Conservation (phyloP, 164 flowering plant species). For the Nelumbo lutea region DNA sequence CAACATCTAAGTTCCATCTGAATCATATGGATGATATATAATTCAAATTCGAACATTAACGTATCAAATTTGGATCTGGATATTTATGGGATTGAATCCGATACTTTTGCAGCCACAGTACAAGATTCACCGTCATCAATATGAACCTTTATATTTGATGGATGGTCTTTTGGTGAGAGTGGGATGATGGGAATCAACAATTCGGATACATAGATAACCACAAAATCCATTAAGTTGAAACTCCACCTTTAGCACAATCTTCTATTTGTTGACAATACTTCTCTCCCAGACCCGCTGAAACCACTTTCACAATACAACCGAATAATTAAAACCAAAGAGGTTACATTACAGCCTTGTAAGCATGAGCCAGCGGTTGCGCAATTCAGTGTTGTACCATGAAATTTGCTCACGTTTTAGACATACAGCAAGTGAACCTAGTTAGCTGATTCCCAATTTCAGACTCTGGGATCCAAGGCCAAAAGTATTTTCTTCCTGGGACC, state of each 20-base stretch:
- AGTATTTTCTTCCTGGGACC: slow-evolving; percentile 95
- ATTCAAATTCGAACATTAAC: too few species aligned
- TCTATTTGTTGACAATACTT: not conserved
- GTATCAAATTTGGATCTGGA: too few species aligned
- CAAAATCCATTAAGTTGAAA: not conserved
- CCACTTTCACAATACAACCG: not conserved
- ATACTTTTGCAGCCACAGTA: too few species aligned
- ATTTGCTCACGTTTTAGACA: too few species aligned
- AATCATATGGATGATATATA: too few species aligned
- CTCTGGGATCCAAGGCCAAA: slow-evolving; percentile 58
- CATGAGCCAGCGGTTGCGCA: not conserved
- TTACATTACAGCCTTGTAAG: not conserved
- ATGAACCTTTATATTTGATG: too few species aligned
- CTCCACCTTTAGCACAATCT: not conserved
- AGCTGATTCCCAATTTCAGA: slow-evolving; percentile 11
- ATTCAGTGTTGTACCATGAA: too few species aligned
- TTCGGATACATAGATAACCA: not conserved
- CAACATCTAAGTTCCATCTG: too few species aligned
- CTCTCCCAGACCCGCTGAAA: not conserved
- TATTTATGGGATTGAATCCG: too few species aligned
- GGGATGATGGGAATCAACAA: not conserved
- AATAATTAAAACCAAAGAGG: not conserved
- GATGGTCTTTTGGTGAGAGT: too few species aligned
- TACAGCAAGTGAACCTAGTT: not conserved
- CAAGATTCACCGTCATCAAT: too few species aligned